These are phyloP conservation scores for Begonia peltatifolia DNA, from an alignment of 306 rosid species.

Conservation along the genomic window DNA sequence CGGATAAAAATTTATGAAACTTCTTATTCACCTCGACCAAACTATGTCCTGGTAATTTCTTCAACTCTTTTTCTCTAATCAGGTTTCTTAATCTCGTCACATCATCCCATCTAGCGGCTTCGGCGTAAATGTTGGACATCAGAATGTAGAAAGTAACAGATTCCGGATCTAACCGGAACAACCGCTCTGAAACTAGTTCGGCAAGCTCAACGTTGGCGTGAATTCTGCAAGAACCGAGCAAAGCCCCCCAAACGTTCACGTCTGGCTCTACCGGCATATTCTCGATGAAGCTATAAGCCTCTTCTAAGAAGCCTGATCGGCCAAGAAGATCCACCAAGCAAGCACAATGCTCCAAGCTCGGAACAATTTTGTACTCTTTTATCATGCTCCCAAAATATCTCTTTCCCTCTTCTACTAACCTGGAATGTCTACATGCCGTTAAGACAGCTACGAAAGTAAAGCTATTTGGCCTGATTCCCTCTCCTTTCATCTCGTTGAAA, in stretches of 20 bases:
- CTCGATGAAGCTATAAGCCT: conserved; percentile 5
- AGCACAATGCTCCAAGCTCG: conserved; percentile 8
- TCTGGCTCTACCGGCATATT: conserved; percentile 8
- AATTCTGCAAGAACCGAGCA: conserved; percentile 13
- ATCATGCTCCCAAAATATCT: conserved; percentile 9
- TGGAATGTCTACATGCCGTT: conserved; percentile 11
- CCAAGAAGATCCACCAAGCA: conserved; percentile 17
- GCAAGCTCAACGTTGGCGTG: conserved; percentile 9
- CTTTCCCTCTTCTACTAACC: conserved; percentile 14
- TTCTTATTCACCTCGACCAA: conserved; percentile 5
- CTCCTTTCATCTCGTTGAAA: conserved; percentile 4
- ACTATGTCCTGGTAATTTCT: conserved; percentile 11
- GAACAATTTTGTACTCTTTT: conserved; percentile 3
- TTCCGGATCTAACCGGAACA: conserved; percentile 3
- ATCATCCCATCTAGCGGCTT: conserved; percentile 9
- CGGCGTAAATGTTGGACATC: conserved; percentile 12
- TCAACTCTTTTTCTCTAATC: conserved; percentile 5
- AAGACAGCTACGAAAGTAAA: conserved; percentile 4
- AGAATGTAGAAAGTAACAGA: conserved; percentile 5
- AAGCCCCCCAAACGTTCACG: conserved; percentile 10
- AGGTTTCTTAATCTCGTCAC: conserved; percentile 10
- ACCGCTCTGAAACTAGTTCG: conserved; percentile 3
- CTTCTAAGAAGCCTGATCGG: conserved; percentile 10
- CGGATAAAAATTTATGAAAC: background rate
- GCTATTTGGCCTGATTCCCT: conserved; percentile 9